Base-by-base conservation (phyloP, 208 protist species). In the Tritrichomonas foetus region DNA sequence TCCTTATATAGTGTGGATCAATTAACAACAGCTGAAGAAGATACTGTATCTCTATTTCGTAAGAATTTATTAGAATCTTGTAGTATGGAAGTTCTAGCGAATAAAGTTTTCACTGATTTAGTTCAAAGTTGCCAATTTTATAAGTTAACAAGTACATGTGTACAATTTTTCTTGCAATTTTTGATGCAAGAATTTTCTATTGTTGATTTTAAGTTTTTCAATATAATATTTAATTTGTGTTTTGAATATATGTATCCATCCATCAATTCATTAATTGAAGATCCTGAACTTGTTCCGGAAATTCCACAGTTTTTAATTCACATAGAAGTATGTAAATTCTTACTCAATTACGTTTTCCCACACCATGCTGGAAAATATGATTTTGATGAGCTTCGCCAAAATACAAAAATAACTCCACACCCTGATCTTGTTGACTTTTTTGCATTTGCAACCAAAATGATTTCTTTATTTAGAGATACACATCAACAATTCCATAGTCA, bases 181-280 rank as follows among this genome's bases (percentile, higher is more conserved):
- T 16, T 89, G 9, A 33, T 61, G 0, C 78, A 89, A 57, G 78
- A 89, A 57, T 89, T 47, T n/a, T 39, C 78, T 57, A 89, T 47
- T 33, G 47, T 89, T 57, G 78, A 89, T 89, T 89, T 89, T n/a
- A 44, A 49, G 33, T 89, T 89, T 47, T 53, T 89, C 30, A 89
- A 89, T 36, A 36, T 57, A 14, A 20, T 89, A 14, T 89, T 89
- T n/a, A 53, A 44, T 89, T 47, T 89, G 1, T 89, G 78, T 57
- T 89, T 53, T 57, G 78, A 89, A n/a, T 89, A 53, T 47, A 53
- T 89, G 20, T 89, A 89, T 57, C 78, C 78, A 53, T 33, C 33
- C 14, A 57, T 47, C 8, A 8, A 25, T 14, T 25, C 14, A 1
- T 33, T 89, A n/a, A 16, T 89, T 57, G 78, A 89, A 3, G 25